Evolutionary conservation across 495 filamentous ascomycete species (phyloP).

Genomic region (Tuber indicum): DNA sequence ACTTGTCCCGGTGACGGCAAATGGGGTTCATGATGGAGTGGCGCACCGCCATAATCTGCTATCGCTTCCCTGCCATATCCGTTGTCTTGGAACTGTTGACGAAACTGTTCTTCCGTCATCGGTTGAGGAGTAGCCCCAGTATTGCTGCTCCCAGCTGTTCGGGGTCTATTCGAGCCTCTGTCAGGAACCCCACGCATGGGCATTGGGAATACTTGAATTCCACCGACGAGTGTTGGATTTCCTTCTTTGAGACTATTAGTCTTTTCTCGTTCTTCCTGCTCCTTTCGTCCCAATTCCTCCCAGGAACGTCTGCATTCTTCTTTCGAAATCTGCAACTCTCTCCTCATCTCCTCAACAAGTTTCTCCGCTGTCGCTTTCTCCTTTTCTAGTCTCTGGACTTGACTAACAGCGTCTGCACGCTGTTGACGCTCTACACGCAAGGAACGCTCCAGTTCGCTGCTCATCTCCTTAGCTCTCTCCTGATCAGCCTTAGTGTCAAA

Average conservation of each 20-base stretch:
- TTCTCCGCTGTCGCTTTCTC: conserved; percentile 66
- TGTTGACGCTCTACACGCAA: conserved; percentile 66
- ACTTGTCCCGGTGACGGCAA: conserved; percentile 28
- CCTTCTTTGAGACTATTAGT: conserved; percentile 77
- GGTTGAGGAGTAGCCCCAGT: conserved; percentile 36
- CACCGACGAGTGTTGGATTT: conserved; percentile 81
- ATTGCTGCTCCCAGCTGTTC: conserved; percentile 37
- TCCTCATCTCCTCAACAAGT: conserved; percentile 72
- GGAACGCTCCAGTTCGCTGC: conserved; percentile 66
- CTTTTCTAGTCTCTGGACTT: conserved; percentile 57
- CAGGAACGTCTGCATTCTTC: conserved; percentile 93
- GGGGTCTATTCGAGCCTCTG: conserved; percentile 45
- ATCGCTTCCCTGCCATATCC: conserved; percentile 33
- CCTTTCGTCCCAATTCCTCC: conserved; percentile 90
- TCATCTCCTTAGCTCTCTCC: conserved; percentile 77
- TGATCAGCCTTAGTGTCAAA: conserved; percentile 86
- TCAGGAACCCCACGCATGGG: conserved; percentile 63
- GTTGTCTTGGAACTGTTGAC: conserved; percentile 32
- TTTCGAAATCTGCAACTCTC: conserved; percentile 88
- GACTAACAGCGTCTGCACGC: conserved; percentile 57
- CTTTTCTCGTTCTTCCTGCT: conserved; percentile 92
- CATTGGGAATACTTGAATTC: conserved; percentile 96
- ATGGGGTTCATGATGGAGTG: conserved; percentile 29
- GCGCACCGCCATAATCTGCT: conserved; percentile 29
- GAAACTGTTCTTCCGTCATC: conserved; percentile 10